Conservation (phyloP, 2,329 filamentous ascomycete species). For the Westerdykella aurantiaca region DNA sequence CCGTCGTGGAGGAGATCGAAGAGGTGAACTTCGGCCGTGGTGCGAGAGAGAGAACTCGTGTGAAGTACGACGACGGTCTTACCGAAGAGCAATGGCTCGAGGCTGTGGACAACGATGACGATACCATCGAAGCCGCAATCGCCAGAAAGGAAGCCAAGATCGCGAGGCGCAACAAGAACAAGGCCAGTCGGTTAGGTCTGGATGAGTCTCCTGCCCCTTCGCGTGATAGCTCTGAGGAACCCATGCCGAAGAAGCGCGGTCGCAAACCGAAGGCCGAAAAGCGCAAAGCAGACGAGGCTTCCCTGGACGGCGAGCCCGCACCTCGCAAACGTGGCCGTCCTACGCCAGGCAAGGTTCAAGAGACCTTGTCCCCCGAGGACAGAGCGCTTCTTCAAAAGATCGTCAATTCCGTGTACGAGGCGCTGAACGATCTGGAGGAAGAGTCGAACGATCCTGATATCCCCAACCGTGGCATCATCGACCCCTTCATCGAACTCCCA, state of each 20-base stretch:
- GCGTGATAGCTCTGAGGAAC: conserved; percentile 76
- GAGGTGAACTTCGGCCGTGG: conserved; percentile 73
- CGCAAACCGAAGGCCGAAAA: conserved; percentile 77
- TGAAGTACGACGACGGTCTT: conserved; percentile 93
- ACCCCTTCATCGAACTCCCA: conserved; percentile 87
- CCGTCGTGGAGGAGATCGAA: conserved; percentile 70
- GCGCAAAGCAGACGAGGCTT: conserved; percentile 74
- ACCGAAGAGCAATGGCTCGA: conserved; percentile 99
- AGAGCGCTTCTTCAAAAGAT: conserved; percentile 75
- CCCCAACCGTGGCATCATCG: conserved; percentile 74
- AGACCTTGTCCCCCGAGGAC: conserved; percentile 61
- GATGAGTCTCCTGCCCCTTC: conserved; percentile 70
- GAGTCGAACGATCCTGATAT: conserved; percentile 57
- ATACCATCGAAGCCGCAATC: conserved; percentile 86
- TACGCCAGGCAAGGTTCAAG: conserved; percentile 57
- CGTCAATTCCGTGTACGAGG: conserved; percentile 69
- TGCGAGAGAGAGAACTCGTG: conserved; percentile 87
- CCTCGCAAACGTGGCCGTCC: conserved; percentile 61
- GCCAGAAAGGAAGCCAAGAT: conserved; percentile 82
- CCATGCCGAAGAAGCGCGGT: conserved; percentile 69
- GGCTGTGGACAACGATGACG: conserved; percentile 94
- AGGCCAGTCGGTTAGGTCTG: conserved; percentile 53
- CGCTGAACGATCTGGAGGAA: conserved; percentile 77
- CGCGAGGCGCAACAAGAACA: conserved; percentile 72
- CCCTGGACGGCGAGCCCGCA: conserved; percentile 57